These are phyloP conservation scores for Geotrichum klebahnii DNA, from an alignment of 1,139 yeast genomes.

Conservation along the genomic window DNA sequence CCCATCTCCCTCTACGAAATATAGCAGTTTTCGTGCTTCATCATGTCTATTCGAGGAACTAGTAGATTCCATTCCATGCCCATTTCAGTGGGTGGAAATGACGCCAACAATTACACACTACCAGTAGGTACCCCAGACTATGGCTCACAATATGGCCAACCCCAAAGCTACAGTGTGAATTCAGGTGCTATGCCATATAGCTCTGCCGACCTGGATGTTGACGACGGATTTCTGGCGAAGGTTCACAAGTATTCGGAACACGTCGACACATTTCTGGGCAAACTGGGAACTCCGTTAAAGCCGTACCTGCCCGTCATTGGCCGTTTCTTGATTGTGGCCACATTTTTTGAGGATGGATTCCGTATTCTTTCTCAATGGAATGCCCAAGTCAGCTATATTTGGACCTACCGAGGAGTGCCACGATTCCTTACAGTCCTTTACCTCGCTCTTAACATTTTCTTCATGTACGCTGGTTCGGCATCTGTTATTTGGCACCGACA, in stretches of 20 bases:
- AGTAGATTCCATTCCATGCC: constrained; percentile 11
- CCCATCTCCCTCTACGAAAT: too few species aligned
- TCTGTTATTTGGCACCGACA: constrained; percentile 67
- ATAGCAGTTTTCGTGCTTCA: too few species aligned
- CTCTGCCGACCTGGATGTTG: constrained; percentile 4
- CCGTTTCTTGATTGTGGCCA: constrained; percentile 85
- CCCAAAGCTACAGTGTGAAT: constrained; percentile 11
- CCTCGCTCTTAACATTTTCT: constrained; percentile 56
- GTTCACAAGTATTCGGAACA: constrained; percentile 31
- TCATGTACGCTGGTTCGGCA: constrained; percentile 72
- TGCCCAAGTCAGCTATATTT: constrained; percentile 81
- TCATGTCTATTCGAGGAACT: constrained; percentile 18
- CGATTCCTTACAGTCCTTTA: constrained; percentile 68
- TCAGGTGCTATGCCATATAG: constrained; percentile 10
- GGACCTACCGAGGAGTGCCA: constrained; percentile 77
- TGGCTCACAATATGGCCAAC: constrained; percentile 4
- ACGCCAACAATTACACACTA: constrained; percentile 7
- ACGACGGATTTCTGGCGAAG: constrained; percentile 14
- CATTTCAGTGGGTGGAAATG: constrained; percentile 3
- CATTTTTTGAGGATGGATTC: constrained; percentile 85
- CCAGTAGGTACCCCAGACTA: constrained; percentile 11
- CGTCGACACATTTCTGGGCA: constrained; percentile 38
- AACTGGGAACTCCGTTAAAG: constrained; percentile 40
- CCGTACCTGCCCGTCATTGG: constrained; percentile 71
- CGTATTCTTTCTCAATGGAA: constrained; percentile 86